Evolutionary conservation across 2,329 filamentous ascomycete genomes (phyloP), one percentile per base, ranked within the genome.

Genomic region (Calonectria leucothoes): DNA sequence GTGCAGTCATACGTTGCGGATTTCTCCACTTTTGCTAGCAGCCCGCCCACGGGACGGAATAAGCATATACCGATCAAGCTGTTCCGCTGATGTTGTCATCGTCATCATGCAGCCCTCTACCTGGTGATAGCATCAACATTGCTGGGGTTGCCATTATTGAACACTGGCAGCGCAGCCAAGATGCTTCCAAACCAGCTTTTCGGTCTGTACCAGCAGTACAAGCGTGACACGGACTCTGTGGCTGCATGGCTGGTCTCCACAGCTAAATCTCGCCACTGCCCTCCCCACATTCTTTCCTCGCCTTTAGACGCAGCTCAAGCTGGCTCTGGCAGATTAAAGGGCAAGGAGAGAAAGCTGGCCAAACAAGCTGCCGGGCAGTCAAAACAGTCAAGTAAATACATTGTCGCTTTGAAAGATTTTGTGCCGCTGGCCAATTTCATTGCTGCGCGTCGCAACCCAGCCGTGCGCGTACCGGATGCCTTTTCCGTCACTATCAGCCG

Each of bases 181-280:
- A 82, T 81, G 78, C 70, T 80, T 6, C 76, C 78, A 0, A n/a
- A 17, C 8, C 39, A 59, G 0, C 73, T 85, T 0, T 12, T 75
- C 39, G 81, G 83, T 67, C 79, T 78, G 1, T 87, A 87, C 72
- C 79, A 79, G 25, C 81, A 82, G 69, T 87, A 87, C 77, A 87
- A 86, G 71, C 71, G 82, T n/a, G 85, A 87, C 68, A 86, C 83
- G 0, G 77, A 86, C 45, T 79, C 81, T 3, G 81, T 88, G 12
- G 85, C 84, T 1, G 77, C 80, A 37, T 88, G 85, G 86, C 83
- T 87, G 10, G 85, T 84, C 3, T 83, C 82, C 2, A 87, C 85
- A 0, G 86, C 86, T 48, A 83, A 81, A 64, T 73, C 77, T 3
- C 78, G 76, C 49, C 85, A 85, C 5, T 86, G 81, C 59, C 55